These are phyloP conservation scores for Globisporangium paddicum DNA, from an alignment of 352 stramenopile species.

Conservation along the genomic window DNA sequence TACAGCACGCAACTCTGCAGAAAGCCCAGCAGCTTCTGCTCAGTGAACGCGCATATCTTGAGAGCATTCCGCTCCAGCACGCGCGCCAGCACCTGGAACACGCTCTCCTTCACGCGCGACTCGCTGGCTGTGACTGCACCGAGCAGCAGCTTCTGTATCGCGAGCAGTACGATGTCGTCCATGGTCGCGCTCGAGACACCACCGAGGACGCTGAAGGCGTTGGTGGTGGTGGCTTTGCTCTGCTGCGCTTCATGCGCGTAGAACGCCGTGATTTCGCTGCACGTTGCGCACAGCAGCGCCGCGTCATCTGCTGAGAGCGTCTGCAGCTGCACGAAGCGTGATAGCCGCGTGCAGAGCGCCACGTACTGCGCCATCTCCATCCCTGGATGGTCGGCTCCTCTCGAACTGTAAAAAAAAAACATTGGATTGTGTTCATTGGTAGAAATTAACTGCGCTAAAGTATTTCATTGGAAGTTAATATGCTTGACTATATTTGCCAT, in stretches of 20 bases:
- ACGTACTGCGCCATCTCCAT: constrained; percentile 37
- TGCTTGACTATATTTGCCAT: no score
- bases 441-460: no score
- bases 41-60: constrained; percentile 19
- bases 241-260: constrained; percentile 10
- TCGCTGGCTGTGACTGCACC: constrained; percentile 20
- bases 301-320: constrained; percentile 12
- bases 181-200: constrained; percentile 25
- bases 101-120: constrained; percentile 21
- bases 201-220: constrained; percentile 5
- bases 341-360: constrained; percentile 61
- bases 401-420: no score
- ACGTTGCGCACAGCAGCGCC: constrained; percentile 18
- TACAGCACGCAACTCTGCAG: constrained; percentile 53
- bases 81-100: constrained; percentile 24
- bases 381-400: no score
- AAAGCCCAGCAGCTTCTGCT: constrained; percentile 31
- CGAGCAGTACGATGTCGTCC: constrained; percentile 62
- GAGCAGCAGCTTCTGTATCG: constrained; percentile 55
- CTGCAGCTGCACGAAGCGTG: constrained; percentile 43
- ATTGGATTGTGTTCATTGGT: no score
- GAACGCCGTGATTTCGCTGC: constrained; percentile 25
- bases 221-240: not conserved
- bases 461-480: no score
- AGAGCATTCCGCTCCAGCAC: constrained; percentile 29